phyloP scores from a whole-genome alignment of 2,329 filamentous ascomycete species.

The Alternaria angustiovoidea region DNA sequence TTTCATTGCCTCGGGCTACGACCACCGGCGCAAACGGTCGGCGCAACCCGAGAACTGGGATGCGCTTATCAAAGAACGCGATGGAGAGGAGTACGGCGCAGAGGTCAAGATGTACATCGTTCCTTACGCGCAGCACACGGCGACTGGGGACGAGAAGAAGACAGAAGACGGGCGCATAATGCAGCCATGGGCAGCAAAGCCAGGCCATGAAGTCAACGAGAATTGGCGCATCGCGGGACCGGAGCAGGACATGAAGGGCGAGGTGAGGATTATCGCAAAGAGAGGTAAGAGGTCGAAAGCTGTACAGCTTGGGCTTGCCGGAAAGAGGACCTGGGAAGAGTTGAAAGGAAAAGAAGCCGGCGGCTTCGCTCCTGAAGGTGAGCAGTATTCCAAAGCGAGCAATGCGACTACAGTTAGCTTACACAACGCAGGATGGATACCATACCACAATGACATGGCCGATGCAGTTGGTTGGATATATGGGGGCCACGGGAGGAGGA shows the following conservation, averaged over 20 bases:
- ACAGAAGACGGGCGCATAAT: constrained; percentile 32
- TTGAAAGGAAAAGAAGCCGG: constrained; percentile 37
- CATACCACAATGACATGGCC: constrained; percentile 48
- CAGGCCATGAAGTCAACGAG: constrained; percentile 42
- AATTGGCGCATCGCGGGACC: constrained; percentile 37
- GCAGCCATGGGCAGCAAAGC: constrained; percentile 40
- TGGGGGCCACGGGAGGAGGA: constrained; percentile 43
- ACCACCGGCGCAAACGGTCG: constrained; percentile 36
- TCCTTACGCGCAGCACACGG: constrained; percentile 24
- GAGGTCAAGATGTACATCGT: constrained; percentile 46
- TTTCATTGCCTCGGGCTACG: constrained; percentile 46
- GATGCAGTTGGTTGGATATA: constrained; percentile 49
- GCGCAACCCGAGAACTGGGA: constrained; percentile 45
- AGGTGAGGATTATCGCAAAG: constrained; percentile 43
- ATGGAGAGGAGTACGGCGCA: constrained; percentile 41
- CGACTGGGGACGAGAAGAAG: constrained; percentile 18
- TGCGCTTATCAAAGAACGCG: constrained; percentile 39
- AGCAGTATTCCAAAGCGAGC: constrained; percentile 2
- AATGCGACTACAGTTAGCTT: neutral
- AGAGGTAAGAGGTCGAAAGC: constrained; percentile 36
- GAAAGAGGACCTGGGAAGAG: constrained; percentile 41
- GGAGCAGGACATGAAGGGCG: constrained; percentile 43
- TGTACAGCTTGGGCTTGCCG: constrained; percentile 38
- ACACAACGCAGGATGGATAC: constrained; percentile 38
- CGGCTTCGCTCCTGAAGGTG: constrained; percentile 40